Evolutionary conservation across 495 filamentous ascomycete species (phyloP).

Genomic region (Penicillium ucsense): DNA sequence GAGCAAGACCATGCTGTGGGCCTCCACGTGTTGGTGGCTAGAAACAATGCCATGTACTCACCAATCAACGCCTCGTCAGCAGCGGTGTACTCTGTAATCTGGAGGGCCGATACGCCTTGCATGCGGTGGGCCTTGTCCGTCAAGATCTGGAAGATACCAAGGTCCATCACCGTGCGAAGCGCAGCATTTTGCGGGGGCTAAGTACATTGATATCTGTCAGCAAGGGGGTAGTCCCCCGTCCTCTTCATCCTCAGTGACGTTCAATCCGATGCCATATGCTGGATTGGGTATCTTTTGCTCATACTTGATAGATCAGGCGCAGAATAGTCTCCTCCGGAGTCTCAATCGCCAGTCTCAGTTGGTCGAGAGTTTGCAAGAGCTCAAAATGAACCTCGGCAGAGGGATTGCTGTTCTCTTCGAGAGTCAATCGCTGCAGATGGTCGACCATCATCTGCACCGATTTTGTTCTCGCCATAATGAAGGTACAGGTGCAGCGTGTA

Average conservation of each 20-base stretch:
- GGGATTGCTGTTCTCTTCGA: conserved; percentile 11
- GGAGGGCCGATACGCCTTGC: conserved; percentile 18
- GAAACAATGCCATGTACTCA: conserved; percentile 1
- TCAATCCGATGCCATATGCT: not conserved
- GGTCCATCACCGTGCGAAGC: conserved; percentile 24
- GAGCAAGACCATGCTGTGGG: no score
- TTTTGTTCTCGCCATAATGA: conserved; percentile 11
- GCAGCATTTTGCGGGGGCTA: conserved; percentile 35
- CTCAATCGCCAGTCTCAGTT: conserved; percentile 23
- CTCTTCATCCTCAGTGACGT: no score
- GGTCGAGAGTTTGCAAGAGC: conserved; percentile 22
- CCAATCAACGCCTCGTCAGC: conserved; percentile 25
- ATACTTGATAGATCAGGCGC: conserved; percentile 32
- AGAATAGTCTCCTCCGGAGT: conserved; percentile 27
- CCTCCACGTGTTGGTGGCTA: no score
- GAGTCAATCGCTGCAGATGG: conserved; percentile 13
- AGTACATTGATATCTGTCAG: not conserved
- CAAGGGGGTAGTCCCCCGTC: no score
- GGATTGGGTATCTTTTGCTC: no score
- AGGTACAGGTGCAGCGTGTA: no score
- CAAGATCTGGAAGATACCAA: conserved; percentile 24
- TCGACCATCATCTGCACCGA: conserved; percentile 17
- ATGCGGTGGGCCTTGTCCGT: conserved; percentile 11
- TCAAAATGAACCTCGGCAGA: conserved; percentile 21
- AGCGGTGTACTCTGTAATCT: conserved; percentile 17